phyloP scores from a whole-genome alignment of 2,329 filamentous ascomycete genomes.

The Botryotinia convoluta region DNA sequence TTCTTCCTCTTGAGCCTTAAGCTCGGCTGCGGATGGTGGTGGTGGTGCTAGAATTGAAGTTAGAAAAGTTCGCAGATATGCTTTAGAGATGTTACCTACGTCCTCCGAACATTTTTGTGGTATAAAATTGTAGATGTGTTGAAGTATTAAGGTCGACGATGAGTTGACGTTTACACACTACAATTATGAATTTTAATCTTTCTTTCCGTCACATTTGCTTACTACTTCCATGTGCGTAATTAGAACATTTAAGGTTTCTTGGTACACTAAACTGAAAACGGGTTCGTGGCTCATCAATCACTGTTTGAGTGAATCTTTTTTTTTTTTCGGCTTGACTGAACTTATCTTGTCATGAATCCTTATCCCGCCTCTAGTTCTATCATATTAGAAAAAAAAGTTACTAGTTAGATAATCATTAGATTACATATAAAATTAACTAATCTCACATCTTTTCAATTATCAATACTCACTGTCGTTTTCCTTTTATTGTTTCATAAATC shows the following conservation, averaged over 20 bases:
- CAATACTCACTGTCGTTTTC: not conserved
- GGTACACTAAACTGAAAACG: slow-evolving; percentile 2
- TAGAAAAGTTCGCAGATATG: slow-evolving; percentile 17
- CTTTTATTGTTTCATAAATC: not conserved
- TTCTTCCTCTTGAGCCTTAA: slow-evolving; percentile 65
- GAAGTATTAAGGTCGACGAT: slow-evolving; percentile 4
- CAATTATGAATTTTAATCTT: slow-evolving; percentile 13
- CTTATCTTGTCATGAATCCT: not conserved
- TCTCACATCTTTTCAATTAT: not conserved
- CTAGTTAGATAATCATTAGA: not conserved
- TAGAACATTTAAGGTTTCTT: not conserved
- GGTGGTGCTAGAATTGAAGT: slow-evolving; percentile 51
- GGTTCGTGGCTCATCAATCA: not conserved
- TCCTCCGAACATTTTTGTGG: slow-evolving; percentile 60
- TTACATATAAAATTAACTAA: not conserved
- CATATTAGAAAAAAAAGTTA: not conserved
- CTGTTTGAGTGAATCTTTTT: not conserved
- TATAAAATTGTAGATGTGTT: slow-evolving; percentile 11
- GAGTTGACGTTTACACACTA: slow-evolving; percentile 13
- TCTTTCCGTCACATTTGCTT: slow-evolving; percentile 1
- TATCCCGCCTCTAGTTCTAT: not conserved
- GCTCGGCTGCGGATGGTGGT: slow-evolving; percentile 67
- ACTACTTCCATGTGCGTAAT: slow-evolving; percentile 5
- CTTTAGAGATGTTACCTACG: slow-evolving; percentile 45
- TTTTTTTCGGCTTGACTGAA: not conserved